Conservation (phyloP, 805 yeast genomes). For the Nakazawaea populi region DNA sequence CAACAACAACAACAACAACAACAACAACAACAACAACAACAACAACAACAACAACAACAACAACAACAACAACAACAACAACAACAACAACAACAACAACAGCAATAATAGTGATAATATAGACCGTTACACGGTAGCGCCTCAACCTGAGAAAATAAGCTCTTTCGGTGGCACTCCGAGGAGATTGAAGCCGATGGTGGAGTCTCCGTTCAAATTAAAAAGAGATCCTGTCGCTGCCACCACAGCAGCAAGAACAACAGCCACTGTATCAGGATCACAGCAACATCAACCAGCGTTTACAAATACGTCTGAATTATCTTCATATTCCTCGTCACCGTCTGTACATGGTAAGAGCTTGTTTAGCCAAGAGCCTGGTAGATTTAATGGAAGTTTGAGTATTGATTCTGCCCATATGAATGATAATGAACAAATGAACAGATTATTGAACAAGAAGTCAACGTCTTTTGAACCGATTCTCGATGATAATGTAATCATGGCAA, state of each 20-base stretch:
- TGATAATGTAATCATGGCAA: slow-evolving; percentile 33
- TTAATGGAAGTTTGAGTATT: too few relatives aligned
- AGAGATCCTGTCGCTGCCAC: slow-evolving; percentile 11
- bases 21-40: too few relatives aligned
- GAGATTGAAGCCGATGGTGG: slow-evolving; percentile 21
- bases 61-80: too few relatives aligned
- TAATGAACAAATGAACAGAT: background rate
- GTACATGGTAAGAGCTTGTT: background rate
- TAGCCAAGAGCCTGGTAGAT: background rate
- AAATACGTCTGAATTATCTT: background rate
- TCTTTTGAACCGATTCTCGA: slow-evolving; percentile 4
- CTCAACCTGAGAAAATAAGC: too few relatives aligned
- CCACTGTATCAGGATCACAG: background rate
- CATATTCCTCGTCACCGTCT: slow-evolving; percentile 2
- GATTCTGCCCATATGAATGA: background rate
- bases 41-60: too few relatives aligned
- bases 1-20: too few relatives aligned
- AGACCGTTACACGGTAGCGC: too few relatives aligned
- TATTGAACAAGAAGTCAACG: slow-evolving; percentile 34
- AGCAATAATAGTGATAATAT: too few relatives aligned
- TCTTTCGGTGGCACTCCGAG: slow-evolving; percentile 18
- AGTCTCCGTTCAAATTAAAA: slow-evolving; percentile 24
- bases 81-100: too few relatives aligned
- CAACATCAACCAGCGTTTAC: background rate
- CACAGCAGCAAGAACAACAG: slow-evolving; percentile 2